phyloP scores from a whole-genome alignment of 1,284 basidiomycete species.

The Cystobasidium slooffiae region DNA sequence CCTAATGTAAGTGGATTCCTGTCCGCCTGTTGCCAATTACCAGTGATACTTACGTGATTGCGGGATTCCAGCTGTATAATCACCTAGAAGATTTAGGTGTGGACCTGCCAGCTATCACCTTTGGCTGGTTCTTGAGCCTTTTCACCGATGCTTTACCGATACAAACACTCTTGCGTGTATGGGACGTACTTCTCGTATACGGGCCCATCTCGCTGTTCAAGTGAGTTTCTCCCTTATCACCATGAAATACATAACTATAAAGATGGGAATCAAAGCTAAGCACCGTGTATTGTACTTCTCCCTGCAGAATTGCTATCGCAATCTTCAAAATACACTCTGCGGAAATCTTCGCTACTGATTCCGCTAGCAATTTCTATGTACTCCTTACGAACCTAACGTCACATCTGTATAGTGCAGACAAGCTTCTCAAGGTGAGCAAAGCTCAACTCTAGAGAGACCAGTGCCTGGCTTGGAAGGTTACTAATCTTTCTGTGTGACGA shows the following conservation, averaged over 20 bases:
- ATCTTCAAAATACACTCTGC: constrained; percentile 81
- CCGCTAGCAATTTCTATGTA: constrained; percentile 83
- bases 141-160: constrained; percentile 97
- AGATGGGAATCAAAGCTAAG: neutral
- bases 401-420: constrained; percentile 88
- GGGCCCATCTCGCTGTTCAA: constrained; percentile 72
- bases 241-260: neutral
- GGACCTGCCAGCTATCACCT: constrained; percentile 91
- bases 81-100: constrained; percentile 82
- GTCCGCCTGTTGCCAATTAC: neutral
- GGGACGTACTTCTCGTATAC: constrained; percentile 90
- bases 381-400: constrained; percentile 83
- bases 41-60: neutral
- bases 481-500: too few relatives aligned
- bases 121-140: constrained; percentile 96
- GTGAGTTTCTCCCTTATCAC: neutral
- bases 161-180: constrained; percentile 56
- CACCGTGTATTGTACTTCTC: neutral
- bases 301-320: constrained; percentile 75
- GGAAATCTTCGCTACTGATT: constrained; percentile 79
- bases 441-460: too few relatives aligned
- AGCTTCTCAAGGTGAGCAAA: constrained; percentile 73
- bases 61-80: constrained; percentile 62
- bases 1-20: constrained; percentile 61
- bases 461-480: too few relatives aligned